Evolutionary conservation across 192 early-diverging fungal species (phyloP), one percentile per base, ranked within the genome.

Genomic region (Backusella australiensis): DNA sequence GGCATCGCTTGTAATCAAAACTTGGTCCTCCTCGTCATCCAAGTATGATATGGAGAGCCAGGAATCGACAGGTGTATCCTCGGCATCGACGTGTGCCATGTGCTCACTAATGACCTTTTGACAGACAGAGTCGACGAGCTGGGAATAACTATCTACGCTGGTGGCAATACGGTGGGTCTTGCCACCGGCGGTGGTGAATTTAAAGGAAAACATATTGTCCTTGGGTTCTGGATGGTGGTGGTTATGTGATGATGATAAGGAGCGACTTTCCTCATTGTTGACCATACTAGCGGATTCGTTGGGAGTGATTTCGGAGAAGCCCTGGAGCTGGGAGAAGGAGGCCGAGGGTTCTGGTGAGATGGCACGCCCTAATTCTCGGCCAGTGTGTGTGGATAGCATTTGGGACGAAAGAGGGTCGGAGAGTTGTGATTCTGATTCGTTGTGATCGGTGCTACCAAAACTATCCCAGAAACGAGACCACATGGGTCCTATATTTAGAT

Each of bases 21-120:
- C 91, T 69, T 86, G 75, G 80, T 98, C 96, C 46, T 90, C 91
- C 36, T 98, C 96, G 67, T 98, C 96, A 79, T 98, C 96, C 73
- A 93, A 83, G 67, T 96, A 98, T 1, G 88, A 87, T 29, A 92
- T 83, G 0, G 85, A 65, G 72, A 84, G 66, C 77, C 80, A 81
- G 3, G 56, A 63, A 2, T 63, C 56, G 0, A 63, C 23, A 12
- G 56, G 56, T 26, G 4, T 14, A 23, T 77, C 84, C 14, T 79
- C 75, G 11, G 38, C 56, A 21, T 76, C 65, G 78, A 80, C 80
- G 78, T 80, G 71, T 73, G 79, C 69, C 74, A 67, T 29, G 23
- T 82, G 72, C 65, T 82, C 73, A 35, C 65, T 80, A 36, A 87
- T 77, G 32, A 90, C 87, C 77, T 92, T 91, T 8, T 85, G 79